Conservation (phyloP, 1,284 basidiomycete genomes). For the Waitea zeae region DNA sequence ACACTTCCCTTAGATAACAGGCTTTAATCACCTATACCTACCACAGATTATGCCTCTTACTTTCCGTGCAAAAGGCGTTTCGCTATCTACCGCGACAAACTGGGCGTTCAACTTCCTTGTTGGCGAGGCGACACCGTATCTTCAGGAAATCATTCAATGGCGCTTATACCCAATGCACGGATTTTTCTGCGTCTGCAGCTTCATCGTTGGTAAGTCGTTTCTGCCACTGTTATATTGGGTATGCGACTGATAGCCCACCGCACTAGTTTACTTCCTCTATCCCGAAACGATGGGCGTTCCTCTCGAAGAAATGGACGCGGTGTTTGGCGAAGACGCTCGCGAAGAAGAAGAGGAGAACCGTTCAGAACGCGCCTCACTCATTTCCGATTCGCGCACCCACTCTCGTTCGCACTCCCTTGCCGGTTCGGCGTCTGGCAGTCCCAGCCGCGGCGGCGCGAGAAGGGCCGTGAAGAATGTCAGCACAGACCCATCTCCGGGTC, state of each 20-base stretch:
- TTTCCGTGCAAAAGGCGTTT: constrained; percentile 89
- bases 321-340: constrained; percentile 58
- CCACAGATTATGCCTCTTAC: constrained; percentile 78
- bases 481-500: constrained; percentile 16
- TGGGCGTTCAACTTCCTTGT: constrained; percentile 86
- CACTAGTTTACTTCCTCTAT: constrained; percentile 24
- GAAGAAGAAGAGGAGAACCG: constrained; percentile 56
- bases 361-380: constrained; percentile 47
- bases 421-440: no score
- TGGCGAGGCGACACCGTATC: constrained; percentile 75
- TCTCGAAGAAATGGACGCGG: constrained; percentile 69
- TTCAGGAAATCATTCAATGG: constrained; percentile 88
- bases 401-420: no score
- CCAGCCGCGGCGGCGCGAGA: no score
- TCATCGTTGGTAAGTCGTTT: constrained; percentile 45
- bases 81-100: constrained; percentile 74
- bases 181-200: constrained; percentile 82
- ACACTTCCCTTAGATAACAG: neutral
- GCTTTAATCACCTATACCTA: constrained; percentile 3
- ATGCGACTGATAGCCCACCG: neutral
- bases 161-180: constrained; percentile 92
- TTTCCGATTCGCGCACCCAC: no score
- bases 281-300: constrained; percentile 70
- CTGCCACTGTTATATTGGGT: constrained; percentile 4
- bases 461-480: no score